A percentile compares a stretch with the other conserved stretches of the same genome.
Evolutionary conservation across 768 basidiomycete species (phyloP).

Genomic region (Russula lepida): DNA sequence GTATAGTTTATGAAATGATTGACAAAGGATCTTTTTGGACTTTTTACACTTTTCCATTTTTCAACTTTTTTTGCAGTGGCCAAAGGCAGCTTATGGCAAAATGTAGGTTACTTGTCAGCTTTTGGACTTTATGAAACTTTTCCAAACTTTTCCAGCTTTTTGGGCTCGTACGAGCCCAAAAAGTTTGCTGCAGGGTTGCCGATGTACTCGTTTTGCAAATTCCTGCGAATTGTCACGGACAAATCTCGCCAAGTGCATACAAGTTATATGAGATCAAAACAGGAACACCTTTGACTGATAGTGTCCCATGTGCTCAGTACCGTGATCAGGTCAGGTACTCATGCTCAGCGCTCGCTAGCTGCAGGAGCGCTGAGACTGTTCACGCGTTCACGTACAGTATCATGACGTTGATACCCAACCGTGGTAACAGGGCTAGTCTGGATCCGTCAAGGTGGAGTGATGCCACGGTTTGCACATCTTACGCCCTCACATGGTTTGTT

Average conservation of each 20-base stretch:
- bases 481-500: not conserved
- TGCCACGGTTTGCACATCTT: not conserved
- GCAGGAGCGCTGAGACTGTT: not conserved
- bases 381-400: not conserved
- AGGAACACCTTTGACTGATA: not conserved
- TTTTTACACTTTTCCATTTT: too few species aligned
- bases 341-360: not conserved
- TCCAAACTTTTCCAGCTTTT: too few species aligned
- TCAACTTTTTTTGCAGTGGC: too few species aligned
- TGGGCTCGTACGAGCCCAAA: too few species aligned
- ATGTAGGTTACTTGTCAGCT: too few species aligned
- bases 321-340: not conserved
- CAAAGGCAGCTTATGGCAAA: too few species aligned
- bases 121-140: too few species aligned
- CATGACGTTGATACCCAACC: not conserved
- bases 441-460: not conserved
- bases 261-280: not conserved
- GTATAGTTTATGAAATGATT: too few species aligned
- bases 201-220: not conserved
- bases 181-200: too few species aligned
- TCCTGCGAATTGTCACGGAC: not conserved
- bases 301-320: not conserved
- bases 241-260: not conserved
- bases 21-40: too few species aligned
- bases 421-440: not conserved